Evolutionary conservation across 2,329 filamentous ascomycete genomes (phyloP).

Genomic region (Paecilomyces fulvus): DNA sequence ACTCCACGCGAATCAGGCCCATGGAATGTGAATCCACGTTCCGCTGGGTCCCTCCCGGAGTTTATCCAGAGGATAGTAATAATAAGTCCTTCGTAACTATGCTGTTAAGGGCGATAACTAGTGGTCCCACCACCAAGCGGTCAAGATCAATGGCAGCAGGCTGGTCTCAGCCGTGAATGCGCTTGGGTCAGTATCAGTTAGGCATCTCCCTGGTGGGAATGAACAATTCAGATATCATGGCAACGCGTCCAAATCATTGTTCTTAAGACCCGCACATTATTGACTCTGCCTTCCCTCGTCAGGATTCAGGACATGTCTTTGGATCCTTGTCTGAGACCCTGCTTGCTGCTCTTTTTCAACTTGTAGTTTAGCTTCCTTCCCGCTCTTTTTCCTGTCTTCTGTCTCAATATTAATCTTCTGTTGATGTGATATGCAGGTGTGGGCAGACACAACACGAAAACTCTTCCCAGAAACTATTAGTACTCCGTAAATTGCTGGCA

Average conservation of each 20-base stretch:
- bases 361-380: background rate
- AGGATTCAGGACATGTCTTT: background rate
- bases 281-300: background rate
- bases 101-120: background rate
- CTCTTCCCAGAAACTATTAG: constrained; percentile 10
- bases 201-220: background rate
- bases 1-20: background rate
- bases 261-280: background rate
- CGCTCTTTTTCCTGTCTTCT: background rate
- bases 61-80: background rate
- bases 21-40: background rate
- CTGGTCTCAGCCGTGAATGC: background rate
- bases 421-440: background rate
- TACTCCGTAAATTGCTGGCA: too few species aligned
- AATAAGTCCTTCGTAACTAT: too few species aligned
- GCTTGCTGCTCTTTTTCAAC: background rate
- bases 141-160: background rate
- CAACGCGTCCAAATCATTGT: background rate
- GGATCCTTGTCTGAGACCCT: background rate
- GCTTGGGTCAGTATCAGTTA: background rate
- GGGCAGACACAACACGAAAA: background rate
- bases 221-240: background rate
- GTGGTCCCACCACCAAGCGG: background rate
- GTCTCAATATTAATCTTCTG: background rate
- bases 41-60: background rate